Conservation (phyloP, 768 basidiomycete genomes). For the Russula sp. region DNA sequence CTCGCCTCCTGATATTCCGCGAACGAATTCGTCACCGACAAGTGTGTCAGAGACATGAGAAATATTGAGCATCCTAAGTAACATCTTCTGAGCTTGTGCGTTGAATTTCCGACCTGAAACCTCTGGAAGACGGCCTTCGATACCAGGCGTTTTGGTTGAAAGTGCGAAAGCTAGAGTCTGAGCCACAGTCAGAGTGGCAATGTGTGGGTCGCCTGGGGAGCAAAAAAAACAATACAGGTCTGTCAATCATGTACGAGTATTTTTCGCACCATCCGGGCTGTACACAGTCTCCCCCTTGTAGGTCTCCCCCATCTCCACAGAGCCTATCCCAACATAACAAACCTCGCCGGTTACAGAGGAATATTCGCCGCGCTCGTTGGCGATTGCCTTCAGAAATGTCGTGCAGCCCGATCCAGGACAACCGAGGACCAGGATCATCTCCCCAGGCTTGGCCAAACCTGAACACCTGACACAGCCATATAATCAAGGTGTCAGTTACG, state of each 20-base stretch:
- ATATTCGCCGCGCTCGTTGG: slow-evolving; percentile 68
- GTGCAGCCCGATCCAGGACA: slow-evolving; percentile 82
- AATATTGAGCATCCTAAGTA: slow-evolving; percentile 79
- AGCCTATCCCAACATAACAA: slow-evolving; percentile 75
- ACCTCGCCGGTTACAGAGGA: slow-evolving; percentile 62
- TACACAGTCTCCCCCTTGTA: slow-evolving; percentile 80
- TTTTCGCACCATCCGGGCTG: slow-evolving; percentile 59
- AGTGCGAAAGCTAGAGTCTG: slow-evolving; percentile 71
- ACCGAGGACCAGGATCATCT: slow-evolving; percentile 34
- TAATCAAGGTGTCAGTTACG: background rate
- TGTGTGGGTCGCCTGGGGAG: slow-evolving; percentile 66
- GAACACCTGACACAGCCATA: slow-evolving; percentile 10
- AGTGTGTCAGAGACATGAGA: slow-evolving; percentile 71
- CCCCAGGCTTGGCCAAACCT: slow-evolving; percentile 20
- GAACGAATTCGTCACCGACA: slow-evolving; percentile 83
- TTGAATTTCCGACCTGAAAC: slow-evolving; percentile 56
- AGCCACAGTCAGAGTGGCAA: slow-evolving; percentile 74
- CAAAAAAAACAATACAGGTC: slow-evolving; percentile 27
- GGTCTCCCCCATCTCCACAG: slow-evolving; percentile 65
- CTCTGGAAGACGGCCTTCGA: slow-evolving; percentile 64
- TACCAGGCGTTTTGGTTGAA: slow-evolving; percentile 69
- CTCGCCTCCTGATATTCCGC: slow-evolving; percentile 75
- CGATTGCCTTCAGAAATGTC: slow-evolving; percentile 78
- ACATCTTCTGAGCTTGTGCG: slow-evolving; percentile 49
- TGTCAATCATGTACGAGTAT: background rate